phyloP scores from a whole-genome alignment of 306 rosid genomes.

The Spatholobus suberectus region DNA sequence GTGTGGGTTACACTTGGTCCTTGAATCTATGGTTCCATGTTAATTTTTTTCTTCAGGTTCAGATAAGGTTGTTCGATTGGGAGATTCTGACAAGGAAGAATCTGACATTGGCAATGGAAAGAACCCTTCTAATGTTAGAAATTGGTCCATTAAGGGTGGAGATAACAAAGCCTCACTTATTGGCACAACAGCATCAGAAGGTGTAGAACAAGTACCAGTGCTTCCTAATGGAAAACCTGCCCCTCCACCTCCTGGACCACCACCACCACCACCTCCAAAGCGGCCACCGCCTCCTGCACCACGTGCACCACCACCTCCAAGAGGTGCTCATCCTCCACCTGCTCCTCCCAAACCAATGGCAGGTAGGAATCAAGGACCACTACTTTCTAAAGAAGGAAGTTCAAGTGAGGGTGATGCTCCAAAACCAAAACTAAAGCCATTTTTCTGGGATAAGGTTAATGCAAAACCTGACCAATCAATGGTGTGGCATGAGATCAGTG shows the following conservation, averaged over 20 bases:
- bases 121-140: slow-evolving; percentile 33
- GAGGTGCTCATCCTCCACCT: slow-evolving; percentile 54
- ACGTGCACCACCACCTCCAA: slow-evolving; percentile 51
- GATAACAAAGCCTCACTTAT: slow-evolving; percentile 34
- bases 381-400: slow-evolving; percentile 28
- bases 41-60: slow-evolving; percentile 49
- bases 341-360: slow-evolving; percentile 64
- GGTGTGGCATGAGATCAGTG: slow-evolving; percentile 95
- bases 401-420: slow-evolving; percentile 51
- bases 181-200: slow-evolving; percentile 50
- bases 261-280: slow-evolving; percentile 41
- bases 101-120: slow-evolving; percentile 32
- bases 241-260: slow-evolving; percentile 34
- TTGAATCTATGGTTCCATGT: slow-evolving; percentile 24
- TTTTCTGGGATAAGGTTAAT: slow-evolving; percentile 95
- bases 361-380: slow-evolving; percentile 49
- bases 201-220: slow-evolving; percentile 35
- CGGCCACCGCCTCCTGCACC: slow-evolving; percentile 30
- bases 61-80: slow-evolving; percentile 54
- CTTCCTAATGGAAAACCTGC: slow-evolving; percentile 42
- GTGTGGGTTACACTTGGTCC: background rate
- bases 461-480: slow-evolving; percentile 84
- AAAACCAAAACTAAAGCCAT: slow-evolving; percentile 90
- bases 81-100: slow-evolving; percentile 48
- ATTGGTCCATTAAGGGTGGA: slow-evolving; percentile 46